Evolutionary conservation across 164 flowering plant species (phyloP).

Genomic region (Macadamia integrifolia): DNA sequence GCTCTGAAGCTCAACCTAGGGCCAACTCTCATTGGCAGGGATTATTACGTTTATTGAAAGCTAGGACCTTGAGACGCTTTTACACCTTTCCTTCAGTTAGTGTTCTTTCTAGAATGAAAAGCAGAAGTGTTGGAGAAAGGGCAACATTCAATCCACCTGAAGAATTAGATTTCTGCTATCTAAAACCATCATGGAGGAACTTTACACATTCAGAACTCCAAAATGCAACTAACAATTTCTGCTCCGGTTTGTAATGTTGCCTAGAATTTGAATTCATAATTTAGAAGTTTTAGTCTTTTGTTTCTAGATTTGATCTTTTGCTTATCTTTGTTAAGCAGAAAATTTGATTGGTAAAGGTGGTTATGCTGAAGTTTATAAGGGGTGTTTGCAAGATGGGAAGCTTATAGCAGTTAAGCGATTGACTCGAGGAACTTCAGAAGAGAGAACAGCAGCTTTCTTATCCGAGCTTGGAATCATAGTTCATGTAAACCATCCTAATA

Average conservation of each 20-base stretch:
- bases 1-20: constrained; percentile 21
- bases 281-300: constrained; percentile 15
- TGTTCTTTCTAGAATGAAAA: constrained; percentile 29
- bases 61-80: constrained; percentile 36
- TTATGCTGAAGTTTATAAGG: constrained; percentile 88
- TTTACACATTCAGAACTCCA: constrained; percentile 60
- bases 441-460: constrained; percentile 66
- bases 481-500: constrained; percentile 83
- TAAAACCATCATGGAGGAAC: constrained; percentile 60
- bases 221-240: constrained; percentile 68
- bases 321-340: constrained; percentile 26
- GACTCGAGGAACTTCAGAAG: constrained; percentile 63
- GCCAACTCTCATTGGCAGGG: constrained; percentile 43
- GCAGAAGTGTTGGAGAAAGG: constrained; percentile 38
- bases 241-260: constrained; percentile 38
- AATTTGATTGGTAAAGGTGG: constrained; percentile 92
- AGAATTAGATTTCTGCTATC: constrained; percentile 34
- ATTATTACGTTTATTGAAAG: constrained; percentile 39
- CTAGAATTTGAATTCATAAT: constrained; percentile 20
- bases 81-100: constrained; percentile 37
- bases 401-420: constrained; percentile 71
- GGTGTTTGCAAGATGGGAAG: constrained; percentile 56
- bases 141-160: constrained; percentile 15
- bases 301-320: too few species aligned
- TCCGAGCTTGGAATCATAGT: constrained; percentile 93